Base-by-base conservation (phyloP, 2,329 filamentous ascomycete species). In the Cladophialophora carrionii region DNA sequence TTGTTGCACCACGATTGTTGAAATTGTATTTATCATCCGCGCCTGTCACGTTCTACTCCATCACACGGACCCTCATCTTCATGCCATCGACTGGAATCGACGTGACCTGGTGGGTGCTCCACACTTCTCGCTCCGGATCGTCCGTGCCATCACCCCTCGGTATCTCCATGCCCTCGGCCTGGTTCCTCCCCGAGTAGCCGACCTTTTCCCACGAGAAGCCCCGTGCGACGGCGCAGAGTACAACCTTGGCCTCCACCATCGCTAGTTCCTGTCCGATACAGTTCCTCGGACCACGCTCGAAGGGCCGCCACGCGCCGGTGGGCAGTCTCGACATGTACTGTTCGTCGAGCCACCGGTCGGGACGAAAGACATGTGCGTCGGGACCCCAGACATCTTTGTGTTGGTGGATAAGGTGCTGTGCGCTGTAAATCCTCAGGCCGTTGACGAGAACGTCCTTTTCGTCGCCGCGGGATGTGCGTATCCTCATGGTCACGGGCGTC, bases 201-300 rank as follows among this genome's bases (percentile, higher is more conserved):
- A 63, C 60, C 62, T 70, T 70, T 55, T 76, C 72, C 63, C 86
- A 79, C 31, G 84, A 80, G 58, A 85, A 84, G 12, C 80, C 79
- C 56, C 84, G 72, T 12, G 81, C 72, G 0, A 80, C 81, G 71
- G 84, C 79, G 5, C 80, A 80, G 31, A 87, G 73, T 14, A 83
- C 77, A 60, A 83, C 75, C 67, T 80, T 81, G 26, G 83, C 71
- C 72, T 87, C 84, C n/a, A 84, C 74, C 73, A 81, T 78, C 0
- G 81, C 84, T 52, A 87, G 75, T 65, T 83, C 81, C 71, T 85
- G 82, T 1, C 84, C 84, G n/a, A 87, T 79, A 70, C 85, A 88
- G 57, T 82, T 82, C 12, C 85, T 73, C 2, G 80, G 78, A 0
- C 85, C 85, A 58, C 80, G 77, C 68, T 84, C 83, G 72, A 88